Evolutionary conservation across 441 rosid genomes (phyloP), one percentile per base, ranked within the genome.

Genomic region (Pelargonium fulgidum): DNA sequence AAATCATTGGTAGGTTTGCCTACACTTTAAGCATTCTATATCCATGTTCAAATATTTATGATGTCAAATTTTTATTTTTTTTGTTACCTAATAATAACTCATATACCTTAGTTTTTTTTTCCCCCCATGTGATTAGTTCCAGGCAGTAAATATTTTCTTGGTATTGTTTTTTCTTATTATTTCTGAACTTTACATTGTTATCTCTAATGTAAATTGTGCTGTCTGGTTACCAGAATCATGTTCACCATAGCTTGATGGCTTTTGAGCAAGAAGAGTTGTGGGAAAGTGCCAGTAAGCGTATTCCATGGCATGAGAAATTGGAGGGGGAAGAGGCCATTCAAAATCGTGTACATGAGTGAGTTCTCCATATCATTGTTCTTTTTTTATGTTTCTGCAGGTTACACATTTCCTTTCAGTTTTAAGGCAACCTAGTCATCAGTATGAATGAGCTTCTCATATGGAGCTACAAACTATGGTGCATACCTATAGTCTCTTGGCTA

Each of bases 291-390:
- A 86, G 67, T 78, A 90, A 90, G 67, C 92, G 97, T 68, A 87
- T 92, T 74, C 89, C 96, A 79, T 92, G 99, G 99, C 99, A 94
- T 81, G 96, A 87, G 84, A 89, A 85, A 75, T 79, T 94, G 80
- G 94, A 92, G 74, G 99, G 99, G 20, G 99, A 91, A 77, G 92
- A 87, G 68, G 94, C 92, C 73, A 81, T 90, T 79, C 98, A 92
- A 81, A 92, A 90, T 72, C 98, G 81, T 73, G 90, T 94, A 67
- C 99, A 94, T 48, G 98, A 92, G 99, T 94, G 77, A 80, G 97
- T 82, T 72, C 64, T 66, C 41, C 62, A 58, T 19, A 72, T 64
- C 68, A 26, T 67, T 67, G 72, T 29, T 59, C 63, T 41, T 41
- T 22, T 22, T 58, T 59, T 19, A 22, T 3, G 12, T 22, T 59